These are phyloP conservation scores for Teunomyces atbi DNA, from an alignment of 805 yeast species.

Conservation along the genomic window DNA sequence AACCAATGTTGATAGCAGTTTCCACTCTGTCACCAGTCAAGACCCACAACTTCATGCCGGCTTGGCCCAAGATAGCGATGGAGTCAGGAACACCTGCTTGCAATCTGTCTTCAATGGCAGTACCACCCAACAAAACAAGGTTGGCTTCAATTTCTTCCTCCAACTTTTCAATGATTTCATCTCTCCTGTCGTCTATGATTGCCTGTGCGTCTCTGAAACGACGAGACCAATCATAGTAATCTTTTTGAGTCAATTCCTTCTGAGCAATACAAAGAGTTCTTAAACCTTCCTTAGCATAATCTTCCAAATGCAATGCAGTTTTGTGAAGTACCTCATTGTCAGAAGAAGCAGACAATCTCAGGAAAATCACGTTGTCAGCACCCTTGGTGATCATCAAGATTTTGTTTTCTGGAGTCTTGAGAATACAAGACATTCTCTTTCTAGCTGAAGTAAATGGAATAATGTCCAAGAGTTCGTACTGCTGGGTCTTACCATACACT, in stretches of 20 bases:
- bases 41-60: constrained; percentile 85
- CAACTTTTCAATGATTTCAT: constrained; percentile 50
- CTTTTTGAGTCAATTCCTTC: constrained; percentile 43
- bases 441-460: constrained; percentile 70
- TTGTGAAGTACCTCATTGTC: constrained; percentile 45
- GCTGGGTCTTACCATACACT: constrained; percentile 44
- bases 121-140: constrained; percentile 69
- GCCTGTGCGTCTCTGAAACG: constrained; percentile 59
- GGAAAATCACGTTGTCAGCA: constrained; percentile 70
- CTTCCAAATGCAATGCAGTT: constrained; percentile 65
- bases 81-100: constrained; percentile 89
- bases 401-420: constrained; percentile 42
- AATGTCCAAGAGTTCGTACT: constrained; percentile 51
- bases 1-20: constrained; percentile 85
- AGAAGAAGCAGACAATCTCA: constrained; percentile 33
- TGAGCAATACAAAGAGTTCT: constrained; percentile 73
- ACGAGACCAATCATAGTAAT: constrained; percentile 53
- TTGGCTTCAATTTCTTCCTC: constrained; percentile 65
- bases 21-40: constrained; percentile 88
- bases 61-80: constrained; percentile 63
- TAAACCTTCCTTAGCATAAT: constrained; percentile 73
- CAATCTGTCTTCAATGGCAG: constrained; percentile 82
- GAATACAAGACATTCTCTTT: constrained; percentile 75
- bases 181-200: constrained; percentile 55
- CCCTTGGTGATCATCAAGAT: constrained; percentile 62